Percentiles rank a stretch among this genome's conserved stretches.
These are phyloP conservation scores for Apiotrichum akiyoshidainum DNA, from an alignment of 1,284 basidiomycete species.

Conservation along the genomic window DNA sequence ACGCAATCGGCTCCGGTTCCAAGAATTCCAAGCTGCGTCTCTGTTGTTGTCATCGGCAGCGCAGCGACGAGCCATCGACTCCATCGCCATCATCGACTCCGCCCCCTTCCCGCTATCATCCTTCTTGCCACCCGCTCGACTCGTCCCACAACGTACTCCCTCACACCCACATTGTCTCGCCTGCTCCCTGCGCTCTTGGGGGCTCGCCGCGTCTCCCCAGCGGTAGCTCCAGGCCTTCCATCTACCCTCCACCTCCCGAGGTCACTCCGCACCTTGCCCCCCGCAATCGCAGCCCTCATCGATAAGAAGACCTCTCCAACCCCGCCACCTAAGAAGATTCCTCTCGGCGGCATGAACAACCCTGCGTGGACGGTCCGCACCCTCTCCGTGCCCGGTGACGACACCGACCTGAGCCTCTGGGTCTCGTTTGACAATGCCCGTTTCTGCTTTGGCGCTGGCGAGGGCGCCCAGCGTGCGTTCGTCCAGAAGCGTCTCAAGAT, in stretches of 20 bases:
- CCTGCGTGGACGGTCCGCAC: conserved; percentile 46
- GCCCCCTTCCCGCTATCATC: background rate
- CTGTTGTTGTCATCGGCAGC: background rate
- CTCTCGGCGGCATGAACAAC: conserved; percentile 2
- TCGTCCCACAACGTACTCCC: background rate
- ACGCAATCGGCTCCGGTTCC: background rate
- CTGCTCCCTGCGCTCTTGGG: background rate
- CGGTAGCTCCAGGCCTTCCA: background rate
- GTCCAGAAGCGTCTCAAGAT: conserved; percentile 64
- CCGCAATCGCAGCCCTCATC: background rate
- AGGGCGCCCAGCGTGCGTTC: conserved; percentile 71
- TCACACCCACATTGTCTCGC: background rate
- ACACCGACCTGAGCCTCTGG: conserved; percentile 72
- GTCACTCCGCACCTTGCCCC: background rate
- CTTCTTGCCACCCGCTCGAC: background rate
- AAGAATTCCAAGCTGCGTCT: background rate
- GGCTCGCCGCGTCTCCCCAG: conserved; percentile 1
- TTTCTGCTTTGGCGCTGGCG: conserved; percentile 82
- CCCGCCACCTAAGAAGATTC: background rate
- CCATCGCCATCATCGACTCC: background rate
- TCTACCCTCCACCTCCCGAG: background rate
- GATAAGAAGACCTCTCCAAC: background rate
- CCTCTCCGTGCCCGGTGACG: conserved; percentile 58
- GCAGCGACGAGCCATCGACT: background rate
- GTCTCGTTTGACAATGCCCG: conserved; percentile 71